Percentiles rank a stretch among this genome's conserved stretches.
Evolutionary conservation across 306 rosid genomes (phyloP).

Genomic region (Castanospermum australe): DNA sequence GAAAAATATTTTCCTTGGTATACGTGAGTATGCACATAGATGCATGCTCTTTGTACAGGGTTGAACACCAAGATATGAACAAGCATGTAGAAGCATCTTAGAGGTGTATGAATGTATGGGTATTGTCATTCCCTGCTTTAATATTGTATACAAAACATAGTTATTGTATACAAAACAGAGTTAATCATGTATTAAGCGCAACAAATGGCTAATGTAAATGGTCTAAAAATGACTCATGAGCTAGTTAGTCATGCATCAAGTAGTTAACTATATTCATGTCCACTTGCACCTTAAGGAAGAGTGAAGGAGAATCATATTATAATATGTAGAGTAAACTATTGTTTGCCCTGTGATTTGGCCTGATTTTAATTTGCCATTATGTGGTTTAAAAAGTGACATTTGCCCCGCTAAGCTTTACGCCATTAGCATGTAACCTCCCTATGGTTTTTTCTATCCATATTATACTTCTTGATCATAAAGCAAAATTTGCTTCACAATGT

Average conservation of each 20-base stretch:
- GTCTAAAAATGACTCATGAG: background rate
- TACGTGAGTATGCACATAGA: background rate
- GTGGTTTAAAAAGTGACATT: too few relatives aligned
- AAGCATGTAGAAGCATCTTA: slow-evolving; percentile 12
- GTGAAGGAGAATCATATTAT: background rate
- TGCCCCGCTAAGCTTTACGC: too few relatives aligned
- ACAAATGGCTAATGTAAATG: background rate
- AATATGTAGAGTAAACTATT: too few relatives aligned
- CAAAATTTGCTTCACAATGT: too few relatives aligned
- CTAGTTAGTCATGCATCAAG: slow-evolving; percentile 15
- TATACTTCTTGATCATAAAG: too few relatives aligned
- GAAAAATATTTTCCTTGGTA: background rate
- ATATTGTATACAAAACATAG: background rate
- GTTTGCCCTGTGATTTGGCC: too few relatives aligned
- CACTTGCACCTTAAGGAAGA: background rate
- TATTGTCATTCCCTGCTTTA: background rate
- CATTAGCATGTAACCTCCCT: too few relatives aligned
- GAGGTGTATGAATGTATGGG: background rate
- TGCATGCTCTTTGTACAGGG: background rate
- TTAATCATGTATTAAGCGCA: background rate
- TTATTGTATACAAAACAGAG: too few relatives aligned
- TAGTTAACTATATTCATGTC: background rate
- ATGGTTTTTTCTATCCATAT: too few relatives aligned
- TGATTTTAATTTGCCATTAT: too few relatives aligned
- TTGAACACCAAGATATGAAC: background rate